phyloP scores from a whole-genome alignment of 805 yeast species.

The Ogataea salicorniae region DNA sequence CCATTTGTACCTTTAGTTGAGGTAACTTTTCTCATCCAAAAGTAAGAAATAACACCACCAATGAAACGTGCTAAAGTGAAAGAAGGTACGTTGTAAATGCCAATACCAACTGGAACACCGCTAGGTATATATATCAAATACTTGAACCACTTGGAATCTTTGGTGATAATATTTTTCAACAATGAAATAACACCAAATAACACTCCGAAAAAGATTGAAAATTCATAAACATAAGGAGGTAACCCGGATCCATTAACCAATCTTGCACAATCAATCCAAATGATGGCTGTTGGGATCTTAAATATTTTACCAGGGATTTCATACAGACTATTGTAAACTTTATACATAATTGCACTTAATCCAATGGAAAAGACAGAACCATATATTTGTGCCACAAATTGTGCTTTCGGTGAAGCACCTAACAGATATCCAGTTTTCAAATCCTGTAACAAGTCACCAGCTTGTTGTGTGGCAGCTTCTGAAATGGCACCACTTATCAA shows the following conservation, averaged over 20 bases:
- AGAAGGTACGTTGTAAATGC: constrained; percentile 89
- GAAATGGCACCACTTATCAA: constrained; percentile 95
- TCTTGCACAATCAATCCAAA: constrained; percentile 95
- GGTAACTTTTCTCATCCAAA: constrained; percentile 43
- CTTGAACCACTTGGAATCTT: constrained; percentile 23
- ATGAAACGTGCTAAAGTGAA: constrained; percentile 89
- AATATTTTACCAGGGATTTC: constrained; percentile 78
- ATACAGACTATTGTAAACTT: constrained; percentile 74
- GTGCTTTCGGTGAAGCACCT: constrained; percentile 91
- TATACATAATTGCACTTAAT: constrained; percentile 76
- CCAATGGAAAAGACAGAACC: constrained; percentile 85
- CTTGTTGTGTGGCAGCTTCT: constrained; percentile 98
- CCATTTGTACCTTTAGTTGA: not conserved
- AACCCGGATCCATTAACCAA: constrained; percentile 86
- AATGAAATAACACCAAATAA: constrained; percentile 67
- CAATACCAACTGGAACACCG: constrained; percentile 97
- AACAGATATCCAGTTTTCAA: constrained; percentile 87
- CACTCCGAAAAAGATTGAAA: constrained; percentile 57
- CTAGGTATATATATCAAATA: constrained; percentile 66
- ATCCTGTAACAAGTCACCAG: constrained; percentile 97
- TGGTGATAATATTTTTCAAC: constrained; percentile 48
- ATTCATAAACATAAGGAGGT: constrained; percentile 69
- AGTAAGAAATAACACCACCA: constrained; percentile 71
- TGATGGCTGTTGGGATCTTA: constrained; percentile 90
- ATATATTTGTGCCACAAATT: constrained; percentile 81